These are phyloP conservation scores for Lentinula edodes DNA, from an alignment of 768 basidiomycete species.

Conservation along the genomic window DNA sequence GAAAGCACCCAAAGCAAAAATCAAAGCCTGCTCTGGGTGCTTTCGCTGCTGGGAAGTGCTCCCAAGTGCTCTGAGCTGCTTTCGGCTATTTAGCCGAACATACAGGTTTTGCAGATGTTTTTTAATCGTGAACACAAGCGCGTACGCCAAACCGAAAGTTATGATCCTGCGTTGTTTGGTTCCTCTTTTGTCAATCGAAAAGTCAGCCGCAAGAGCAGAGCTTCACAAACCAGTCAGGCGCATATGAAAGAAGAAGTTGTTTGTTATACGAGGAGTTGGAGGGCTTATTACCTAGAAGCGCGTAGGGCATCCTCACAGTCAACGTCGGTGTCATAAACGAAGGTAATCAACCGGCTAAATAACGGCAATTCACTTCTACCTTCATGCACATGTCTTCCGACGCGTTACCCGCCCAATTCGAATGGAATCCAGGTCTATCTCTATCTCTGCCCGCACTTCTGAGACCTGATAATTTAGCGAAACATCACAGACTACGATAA, in stretches of 20 bases:
- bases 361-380: background rate
- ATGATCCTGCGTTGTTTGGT: constrained; percentile 43
- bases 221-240: constrained; percentile 64
- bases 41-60: no score
- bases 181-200: background rate
- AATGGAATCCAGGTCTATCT: constrained; percentile 4
- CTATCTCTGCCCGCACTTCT: background rate
- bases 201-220: background rate
- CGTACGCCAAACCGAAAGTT: constrained; percentile 65
- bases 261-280: constrained; percentile 26
- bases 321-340: background rate
- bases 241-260: constrained; percentile 58
- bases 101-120: no score
- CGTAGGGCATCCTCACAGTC: background rate
- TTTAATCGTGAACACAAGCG: constrained; percentile 8
- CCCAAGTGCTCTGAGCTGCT: no score
- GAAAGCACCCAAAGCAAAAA: no score
- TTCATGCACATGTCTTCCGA: constrained; percentile 1
- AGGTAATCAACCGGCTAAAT: background rate
- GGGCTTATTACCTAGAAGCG: background rate
- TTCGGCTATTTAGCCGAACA: no score
- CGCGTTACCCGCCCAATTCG: background rate
- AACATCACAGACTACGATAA: constrained; percentile 46
- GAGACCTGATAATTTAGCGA: constrained; percentile 8
- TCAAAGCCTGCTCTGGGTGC: no score